Percentiles rank a stretch among this genome's conserved stretches.
phyloP scores from a whole-genome alignment of 306 rosid genomes.

The Alnus rubra region DNA sequence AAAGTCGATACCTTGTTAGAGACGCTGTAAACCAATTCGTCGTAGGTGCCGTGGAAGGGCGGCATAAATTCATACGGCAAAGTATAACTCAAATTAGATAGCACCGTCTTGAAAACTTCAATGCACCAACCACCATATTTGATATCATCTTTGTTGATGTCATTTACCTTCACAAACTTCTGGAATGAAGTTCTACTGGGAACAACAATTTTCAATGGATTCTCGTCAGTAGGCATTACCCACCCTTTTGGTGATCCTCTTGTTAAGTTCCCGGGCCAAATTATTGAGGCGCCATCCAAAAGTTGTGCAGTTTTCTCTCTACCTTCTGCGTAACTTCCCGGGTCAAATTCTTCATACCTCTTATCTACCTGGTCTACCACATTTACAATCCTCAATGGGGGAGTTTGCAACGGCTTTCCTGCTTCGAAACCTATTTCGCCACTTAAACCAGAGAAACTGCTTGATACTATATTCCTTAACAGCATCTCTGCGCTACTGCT shows the following conservation, averaged over 20 bases:
- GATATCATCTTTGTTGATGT: conserved; percentile 12
- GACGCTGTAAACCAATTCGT: conserved; percentile 53
- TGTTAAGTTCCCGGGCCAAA: too few species aligned
- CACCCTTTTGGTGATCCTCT: conserved; percentile 73
- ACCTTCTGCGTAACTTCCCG: too few species aligned
- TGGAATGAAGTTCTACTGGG: conserved; percentile 55
- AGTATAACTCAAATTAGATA: conserved; percentile 35
- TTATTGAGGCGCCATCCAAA: too few species aligned
- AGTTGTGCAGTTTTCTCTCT: background rate
- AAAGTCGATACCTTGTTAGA: too few species aligned
- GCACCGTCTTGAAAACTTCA: conserved; percentile 35
- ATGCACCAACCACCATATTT: conserved; percentile 64
- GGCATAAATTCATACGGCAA: conserved; percentile 36
- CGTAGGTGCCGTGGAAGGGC: conserved; percentile 36
- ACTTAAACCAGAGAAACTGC: conserved; percentile 52
- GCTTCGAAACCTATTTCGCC: conserved; percentile 47
- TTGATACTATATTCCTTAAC: conserved; percentile 31
- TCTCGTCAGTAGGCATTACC: conserved; percentile 50
- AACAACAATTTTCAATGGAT: conserved; percentile 55
- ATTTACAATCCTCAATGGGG: conserved; percentile 51
- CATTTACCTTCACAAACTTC: conserved; percentile 52
- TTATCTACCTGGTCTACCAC: conserved; percentile 23
- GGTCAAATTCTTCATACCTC: conserved; percentile 42
- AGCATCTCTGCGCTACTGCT: conserved; percentile 15
- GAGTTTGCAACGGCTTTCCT: conserved; percentile 34